A percentile compares a stretch with the other conserved stretches of the same genome.
phyloP scores from a whole-genome alignment of 2,329 filamentous ascomycete genomes.

The Penicillium rolfsii region DNA sequence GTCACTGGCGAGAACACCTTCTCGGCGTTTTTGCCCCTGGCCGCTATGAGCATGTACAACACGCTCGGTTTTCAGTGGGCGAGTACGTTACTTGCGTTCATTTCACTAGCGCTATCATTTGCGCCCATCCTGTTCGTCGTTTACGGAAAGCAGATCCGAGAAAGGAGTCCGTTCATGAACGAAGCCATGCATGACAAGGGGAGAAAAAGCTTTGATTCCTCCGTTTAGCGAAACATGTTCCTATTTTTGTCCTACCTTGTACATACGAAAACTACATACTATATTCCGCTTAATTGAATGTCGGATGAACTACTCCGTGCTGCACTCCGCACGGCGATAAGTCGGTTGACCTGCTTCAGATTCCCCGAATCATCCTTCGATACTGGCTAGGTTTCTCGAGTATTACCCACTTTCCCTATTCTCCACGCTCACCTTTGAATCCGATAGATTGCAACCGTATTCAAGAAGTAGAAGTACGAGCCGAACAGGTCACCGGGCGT shows the following conservation, averaged over 20 bases:
- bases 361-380: not conserved
- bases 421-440: not conserved
- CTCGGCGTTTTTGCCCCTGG: conserved; percentile 50
- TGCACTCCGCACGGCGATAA: not conserved
- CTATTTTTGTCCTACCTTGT: conserved; percentile 1
- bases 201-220: conserved; percentile 27
- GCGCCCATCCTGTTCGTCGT: conserved; percentile 44
- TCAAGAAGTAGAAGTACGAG: not conserved
- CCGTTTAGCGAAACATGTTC: conserved; percentile 10
- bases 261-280: not conserved
- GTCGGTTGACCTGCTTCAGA: not conserved
- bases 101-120: conserved; percentile 40
- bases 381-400: conserved; percentile 1
- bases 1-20: conserved; percentile 51
- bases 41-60: conserved; percentile 45
- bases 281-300: not conserved
- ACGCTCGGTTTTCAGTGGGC: conserved; percentile 48
- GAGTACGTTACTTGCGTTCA: conserved; percentile 46
- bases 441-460: not conserved
- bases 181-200: conserved; percentile 32
- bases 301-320: not conserved
- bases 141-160: conserved; percentile 44
- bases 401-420: not conserved
- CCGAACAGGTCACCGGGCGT: conserved; percentile 3
- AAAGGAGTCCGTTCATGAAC: conserved; percentile 32